Evolutionary conservation across 2,329 filamentous ascomycete genomes (phyloP).

Genomic region (Botrytis aclada): DNA sequence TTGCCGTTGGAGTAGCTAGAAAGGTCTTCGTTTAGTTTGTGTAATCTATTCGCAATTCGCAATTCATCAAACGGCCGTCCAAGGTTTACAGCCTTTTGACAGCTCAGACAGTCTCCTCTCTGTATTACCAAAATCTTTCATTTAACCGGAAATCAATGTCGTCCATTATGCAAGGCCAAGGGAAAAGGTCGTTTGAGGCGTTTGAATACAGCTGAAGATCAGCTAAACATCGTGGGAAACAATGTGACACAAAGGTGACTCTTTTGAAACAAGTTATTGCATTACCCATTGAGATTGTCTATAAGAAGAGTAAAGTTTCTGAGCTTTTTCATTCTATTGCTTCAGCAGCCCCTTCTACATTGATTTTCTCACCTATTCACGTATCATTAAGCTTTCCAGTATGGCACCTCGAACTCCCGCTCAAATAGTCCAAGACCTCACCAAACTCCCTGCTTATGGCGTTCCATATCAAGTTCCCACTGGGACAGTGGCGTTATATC

Average conservation of each 20-base stretch:
- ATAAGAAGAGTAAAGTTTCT: not conserved
- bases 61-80: too few species aligned
- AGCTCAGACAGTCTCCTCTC: not conserved
- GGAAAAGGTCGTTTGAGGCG: not conserved
- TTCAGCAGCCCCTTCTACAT: not conserved
- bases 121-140: not conserved
- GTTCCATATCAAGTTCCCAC: not conserved
- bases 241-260: not conserved
- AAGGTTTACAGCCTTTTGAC: not conserved
- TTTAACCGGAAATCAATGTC: not conserved
- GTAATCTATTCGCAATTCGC: too few species aligned
- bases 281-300: not conserved
- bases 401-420: not conserved
- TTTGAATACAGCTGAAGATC: not conserved
- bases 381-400: not conserved
- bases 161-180: not conserved
- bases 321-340: not conserved
- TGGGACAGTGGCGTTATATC: not conserved
- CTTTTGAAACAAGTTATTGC: not conserved
- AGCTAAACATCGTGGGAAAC: not conserved
- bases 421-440: not conserved
- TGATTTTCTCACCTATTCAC: not conserved
- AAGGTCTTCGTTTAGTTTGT: not conserved
- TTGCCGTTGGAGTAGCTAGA: not conserved
- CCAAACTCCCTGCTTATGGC: not conserved